Base-by-base conservation (phyloP, 2,329 filamentous ascomycete species). In the Microdochium paspali region DNA sequence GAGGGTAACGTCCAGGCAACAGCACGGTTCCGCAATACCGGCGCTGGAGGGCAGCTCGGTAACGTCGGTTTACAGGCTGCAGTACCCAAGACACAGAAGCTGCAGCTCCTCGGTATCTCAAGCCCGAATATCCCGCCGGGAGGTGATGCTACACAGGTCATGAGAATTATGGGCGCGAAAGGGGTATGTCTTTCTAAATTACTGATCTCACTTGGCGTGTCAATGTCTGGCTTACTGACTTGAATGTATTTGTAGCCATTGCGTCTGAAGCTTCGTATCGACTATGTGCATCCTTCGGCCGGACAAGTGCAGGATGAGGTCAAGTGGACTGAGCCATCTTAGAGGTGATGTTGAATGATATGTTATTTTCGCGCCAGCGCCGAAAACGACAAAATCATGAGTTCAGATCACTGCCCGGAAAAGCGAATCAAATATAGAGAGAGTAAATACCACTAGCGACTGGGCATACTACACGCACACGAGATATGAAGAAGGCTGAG, bases 71-170 rank as follows among this genome's bases (percentile, higher is more conserved):
- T 98, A 54, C 93, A 98, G 65, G 93, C 91, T 40, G 93, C 93
- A 1, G 93, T 98, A 47, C 93, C 93, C 9, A 98, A 97, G 69
- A 89, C 87, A 42, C 93, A 98, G 68, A 95, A 93, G 64, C 69
- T 98, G 58, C 90, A 96, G 63, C 71, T 98, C 54, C 85, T 94
- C 63, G 88, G 85, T 49, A 95, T 98, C 55, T 95, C 88, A 55
- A 87, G 80, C 54, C 71, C 83, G 4, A 87, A 94, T 26, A 63
- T 98, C 40, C 80, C 73, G 12, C 80, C 83, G 6, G 88, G 88
- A 13, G 80, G 84, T 39, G 90, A 95, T 62, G 91, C 90, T 15
- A 90, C 85, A 51, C 93, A 97, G 69, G 77, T 83, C 59, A 95
- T 98, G 88, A 85, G 88, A 61, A 82, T 98, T 51, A 80, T 80